Conservation (phyloP, 371 early-diverging fungal species). For the Apophysomyces trapeziformis region DNA sequence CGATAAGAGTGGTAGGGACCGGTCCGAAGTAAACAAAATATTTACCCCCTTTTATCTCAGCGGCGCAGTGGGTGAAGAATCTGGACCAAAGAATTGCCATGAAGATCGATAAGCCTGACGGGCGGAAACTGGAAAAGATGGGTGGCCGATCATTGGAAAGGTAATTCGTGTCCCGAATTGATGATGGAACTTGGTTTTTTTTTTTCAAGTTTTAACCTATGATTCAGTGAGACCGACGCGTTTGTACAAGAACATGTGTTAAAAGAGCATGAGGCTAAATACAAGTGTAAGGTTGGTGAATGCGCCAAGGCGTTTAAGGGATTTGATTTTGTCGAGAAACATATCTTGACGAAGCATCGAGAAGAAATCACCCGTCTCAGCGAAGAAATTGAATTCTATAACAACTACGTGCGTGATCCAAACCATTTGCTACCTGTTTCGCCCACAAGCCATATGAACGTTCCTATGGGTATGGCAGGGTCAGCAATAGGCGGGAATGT, state of each 20-base stretch:
- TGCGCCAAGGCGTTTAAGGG: constrained; percentile 96
- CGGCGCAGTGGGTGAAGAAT: constrained; percentile 60
- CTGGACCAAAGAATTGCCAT: constrained; percentile 68
- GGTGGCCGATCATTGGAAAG: constrained; percentile 79
- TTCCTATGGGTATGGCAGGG: constrained; percentile 8
- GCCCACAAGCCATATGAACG: constrained; percentile 8
- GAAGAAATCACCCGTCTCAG: constrained; percentile 65
- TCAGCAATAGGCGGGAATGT: constrained; percentile 22
- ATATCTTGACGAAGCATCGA: constrained; percentile 86
- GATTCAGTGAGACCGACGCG: constrained; percentile 48
- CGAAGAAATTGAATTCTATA: constrained; percentile 76
- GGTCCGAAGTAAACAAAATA: not conserved
- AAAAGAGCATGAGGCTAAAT: constrained; percentile 84
- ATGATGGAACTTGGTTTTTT: too few relatives aligned
- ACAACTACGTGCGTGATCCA: constrained; percentile 88
- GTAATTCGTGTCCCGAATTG: constrained; percentile 29
- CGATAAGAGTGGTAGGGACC: constrained; percentile 17
- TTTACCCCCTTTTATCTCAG: constrained; percentile 25
- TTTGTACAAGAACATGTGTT: constrained; percentile 61
- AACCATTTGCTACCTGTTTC: constrained; percentile 60
- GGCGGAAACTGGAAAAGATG: constrained; percentile 67
- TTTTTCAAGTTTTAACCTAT: not conserved
- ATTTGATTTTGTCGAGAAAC: constrained; percentile 92
- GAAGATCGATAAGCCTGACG: constrained; percentile 67
- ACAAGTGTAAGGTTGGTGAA: constrained; percentile 75